Base-by-base conservation (phyloP, 768 basidiomycete genomes). In the Leccinellum albellum region DNA sequence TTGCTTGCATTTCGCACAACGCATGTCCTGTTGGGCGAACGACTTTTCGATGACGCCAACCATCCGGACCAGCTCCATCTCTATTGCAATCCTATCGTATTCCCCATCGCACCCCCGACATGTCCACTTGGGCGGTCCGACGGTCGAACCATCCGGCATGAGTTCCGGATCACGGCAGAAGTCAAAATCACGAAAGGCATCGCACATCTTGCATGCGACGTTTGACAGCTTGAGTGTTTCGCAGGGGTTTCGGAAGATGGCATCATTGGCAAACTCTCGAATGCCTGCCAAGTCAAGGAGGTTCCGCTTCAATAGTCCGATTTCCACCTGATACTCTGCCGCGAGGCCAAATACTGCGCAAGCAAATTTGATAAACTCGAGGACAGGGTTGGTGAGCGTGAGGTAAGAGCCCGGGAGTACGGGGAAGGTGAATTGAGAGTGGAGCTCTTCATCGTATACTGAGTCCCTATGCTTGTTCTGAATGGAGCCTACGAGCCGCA, bases 81-180 rank as follows among this genome's bases (percentile, higher is more conserved):
- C 96, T 68, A 99, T 94, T 37, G 84, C 81, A 8, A 78, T 73
- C n/a, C 88, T 83, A 68, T 99, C 95, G 71, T 94, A 96, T 70
- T 97, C 91, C 31, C 87, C 86, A 20, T 82, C 83, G 62, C 94
- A 97, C 53, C 75, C 75, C 51, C 77, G 74, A 66, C 94, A 91
- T 14, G 75, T 67, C 92, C 90, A 94, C 54, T 80, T 83, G 20
- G 74, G 66, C 6, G 80, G 76, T 17, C 78, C 75, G 7, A 79
- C 74, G 33, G 80, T 73, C 57, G 74, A 61, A 64, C 79, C 74
- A 61, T 76, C 76, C 10, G 91, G 86, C 44, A 92, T 77, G 40
- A 97, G 79, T 57, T 93, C 89, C 12, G 85, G 80, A 73, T 98
- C 96, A 15, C 96, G 84, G 69, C 96, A 98, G 66, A 99, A 90